A percentile compares a stretch with the other conserved stretches of the same genome.
These are phyloP conservation scores for Drechslerella stenobrocha DNA, from an alignment of 2,329 filamentous ascomycete genomes.

Conservation along the genomic window DNA sequence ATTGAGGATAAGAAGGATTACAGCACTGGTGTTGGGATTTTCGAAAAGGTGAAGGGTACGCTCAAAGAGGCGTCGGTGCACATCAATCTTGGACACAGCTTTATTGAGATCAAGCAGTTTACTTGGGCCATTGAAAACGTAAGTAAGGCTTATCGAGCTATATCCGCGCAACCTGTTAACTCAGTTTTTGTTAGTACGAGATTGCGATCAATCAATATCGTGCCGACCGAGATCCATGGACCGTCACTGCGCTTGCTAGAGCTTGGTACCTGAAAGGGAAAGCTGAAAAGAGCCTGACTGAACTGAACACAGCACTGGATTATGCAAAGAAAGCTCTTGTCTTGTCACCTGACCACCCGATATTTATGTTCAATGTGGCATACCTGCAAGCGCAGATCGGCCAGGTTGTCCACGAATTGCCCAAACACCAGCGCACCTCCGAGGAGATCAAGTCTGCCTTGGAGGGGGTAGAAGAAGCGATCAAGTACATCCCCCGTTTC, in stretches of 20 bases:
- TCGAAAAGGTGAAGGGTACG: slow-evolving; percentile 87
- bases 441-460: slow-evolving; percentile 79
- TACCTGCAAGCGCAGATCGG: slow-evolving; percentile 97
- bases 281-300: slow-evolving; percentile 64
- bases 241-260: slow-evolving; percentile 82
- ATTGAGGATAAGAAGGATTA: slow-evolving; percentile 93
- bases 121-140: slow-evolving; percentile 83
- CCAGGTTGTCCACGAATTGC: slow-evolving; percentile 72
- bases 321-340: slow-evolving; percentile 73
- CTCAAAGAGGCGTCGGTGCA: slow-evolving; percentile 84
- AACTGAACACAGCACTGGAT: slow-evolving; percentile 63
- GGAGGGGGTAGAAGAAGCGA: slow-evolving; percentile 80
- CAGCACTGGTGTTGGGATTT: slow-evolving; percentile 78
- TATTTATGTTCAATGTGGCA: slow-evolving; percentile 96
- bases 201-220: slow-evolving; percentile 76
- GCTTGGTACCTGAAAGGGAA: slow-evolving; percentile 83
- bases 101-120: slow-evolving; percentile 86
- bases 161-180: background rate
- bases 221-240: slow-evolving; percentile 71
- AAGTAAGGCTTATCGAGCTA: slow-evolving; percentile 52
- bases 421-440: slow-evolving; percentile 75
- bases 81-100: slow-evolving; percentile 91
- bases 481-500: slow-evolving; percentile 60
- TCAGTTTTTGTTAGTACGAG: slow-evolving; percentile 68
- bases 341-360: slow-evolving; percentile 77